A percentile compares a stretch with the other conserved stretches of the same genome.
Conservation (phyloP, 805 yeast species). For the Myxozyma udenii region DNA sequence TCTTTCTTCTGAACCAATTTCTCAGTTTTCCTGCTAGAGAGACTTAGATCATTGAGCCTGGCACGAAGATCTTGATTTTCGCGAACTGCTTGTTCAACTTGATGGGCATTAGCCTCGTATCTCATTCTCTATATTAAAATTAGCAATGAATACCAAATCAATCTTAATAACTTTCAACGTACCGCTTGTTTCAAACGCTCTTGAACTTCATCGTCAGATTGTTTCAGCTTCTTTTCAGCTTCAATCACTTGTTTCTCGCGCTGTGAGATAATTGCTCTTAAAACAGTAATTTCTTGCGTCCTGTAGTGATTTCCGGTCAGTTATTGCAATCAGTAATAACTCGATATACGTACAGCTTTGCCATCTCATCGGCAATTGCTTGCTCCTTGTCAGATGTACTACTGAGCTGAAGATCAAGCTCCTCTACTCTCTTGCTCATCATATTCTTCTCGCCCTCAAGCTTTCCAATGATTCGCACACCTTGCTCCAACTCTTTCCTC, state of each 20-base stretch:
- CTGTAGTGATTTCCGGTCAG: neutral
- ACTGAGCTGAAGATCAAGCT: slow-evolving; percentile 36
- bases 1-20: slow-evolving; percentile 39
- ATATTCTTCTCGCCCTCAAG: slow-evolving; percentile 40
- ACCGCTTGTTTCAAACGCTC: slow-evolving; percentile 21
- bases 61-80: slow-evolving; percentile 48
- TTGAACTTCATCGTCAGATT: slow-evolving; percentile 27
- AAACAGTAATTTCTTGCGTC: slow-evolving; percentile 28
- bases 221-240: slow-evolving; percentile 36
- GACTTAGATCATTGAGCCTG: slow-evolving; percentile 42
- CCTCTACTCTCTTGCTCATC: slow-evolving; percentile 36
- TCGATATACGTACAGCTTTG: slow-evolving; percentile 11
- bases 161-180: slow-evolving; percentile 31
- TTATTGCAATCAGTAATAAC: too few species aligned
- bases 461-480: slow-evolving; percentile 38
- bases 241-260: slow-evolving; percentile 34
- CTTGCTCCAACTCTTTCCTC: slow-evolving; percentile 39
- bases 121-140: slow-evolving; percentile 16
- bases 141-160: slow-evolving; percentile 31
- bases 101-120: slow-evolving; percentile 23
- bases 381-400: slow-evolving; percentile 33
- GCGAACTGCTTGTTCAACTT: slow-evolving; percentile 31
- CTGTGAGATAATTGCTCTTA: slow-evolving; percentile 33
- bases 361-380: slow-evolving; percentile 12
- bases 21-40: slow-evolving; percentile 40